Evolutionary conservation across 2,329 filamentous ascomycete genomes (phyloP).

Genomic region (Colletotrichum agaves): DNA sequence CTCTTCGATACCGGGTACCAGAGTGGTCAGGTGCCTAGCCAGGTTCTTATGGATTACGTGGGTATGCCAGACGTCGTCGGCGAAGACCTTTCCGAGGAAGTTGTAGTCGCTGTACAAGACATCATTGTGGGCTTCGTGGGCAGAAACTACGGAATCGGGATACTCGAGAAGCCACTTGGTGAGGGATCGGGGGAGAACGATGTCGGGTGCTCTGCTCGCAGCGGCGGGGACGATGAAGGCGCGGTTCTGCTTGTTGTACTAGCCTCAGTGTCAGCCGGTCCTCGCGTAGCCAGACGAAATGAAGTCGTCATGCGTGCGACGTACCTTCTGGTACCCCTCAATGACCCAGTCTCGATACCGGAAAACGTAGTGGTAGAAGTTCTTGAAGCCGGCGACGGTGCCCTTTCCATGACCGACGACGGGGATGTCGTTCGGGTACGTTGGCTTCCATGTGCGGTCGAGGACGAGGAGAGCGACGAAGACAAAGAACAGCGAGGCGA

Average conservation of each 20-base stretch:
- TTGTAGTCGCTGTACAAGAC: slow-evolving; percentile 53
- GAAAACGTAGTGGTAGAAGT: slow-evolving; percentile 52
- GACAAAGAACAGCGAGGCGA: slow-evolving; percentile 45
- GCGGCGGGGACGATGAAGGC: slow-evolving; percentile 56
- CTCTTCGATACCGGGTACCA: slow-evolving; percentile 54
- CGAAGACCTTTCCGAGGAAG: slow-evolving; percentile 51
- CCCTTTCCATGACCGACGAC: slow-evolving; percentile 53
- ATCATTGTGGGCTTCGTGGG: slow-evolving; percentile 53
- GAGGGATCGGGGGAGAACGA: slow-evolving; percentile 56
- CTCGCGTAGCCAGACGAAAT: background rate
- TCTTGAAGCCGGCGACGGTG: slow-evolving; percentile 50
- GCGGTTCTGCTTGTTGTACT: slow-evolving; percentile 54
- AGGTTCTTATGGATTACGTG: slow-evolving; percentile 57
- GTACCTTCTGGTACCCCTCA: slow-evolving; percentile 55
- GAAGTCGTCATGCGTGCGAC: background rate
- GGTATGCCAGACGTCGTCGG: slow-evolving; percentile 52
- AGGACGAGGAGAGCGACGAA: slow-evolving; percentile 51
- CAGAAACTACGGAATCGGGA: slow-evolving; percentile 56
- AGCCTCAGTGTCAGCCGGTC: background rate
- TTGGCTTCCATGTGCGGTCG: slow-evolving; percentile 52
- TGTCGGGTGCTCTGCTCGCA: slow-evolving; percentile 53
- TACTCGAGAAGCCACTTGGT: slow-evolving; percentile 59
- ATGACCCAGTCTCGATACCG: slow-evolving; percentile 53
- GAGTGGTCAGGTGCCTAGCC: slow-evolving; percentile 50
- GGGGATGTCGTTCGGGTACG: slow-evolving; percentile 53